phyloP scores from a whole-genome alignment of 1,139 yeast species.

The Pichia sp. region DNA sequence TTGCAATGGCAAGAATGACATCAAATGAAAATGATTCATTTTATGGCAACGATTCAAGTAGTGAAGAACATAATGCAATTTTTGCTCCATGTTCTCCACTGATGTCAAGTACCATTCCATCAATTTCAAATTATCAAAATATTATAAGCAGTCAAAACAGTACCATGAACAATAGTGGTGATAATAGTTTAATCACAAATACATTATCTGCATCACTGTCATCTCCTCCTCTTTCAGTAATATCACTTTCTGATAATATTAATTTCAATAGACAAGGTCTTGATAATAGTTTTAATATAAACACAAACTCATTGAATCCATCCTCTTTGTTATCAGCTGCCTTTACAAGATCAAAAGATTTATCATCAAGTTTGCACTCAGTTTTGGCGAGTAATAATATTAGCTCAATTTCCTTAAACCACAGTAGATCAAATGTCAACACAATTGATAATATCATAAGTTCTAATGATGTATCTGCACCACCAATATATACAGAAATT shows the following conservation, averaged over 20 bases:
- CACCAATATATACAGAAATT: slow-evolving; percentile 13
- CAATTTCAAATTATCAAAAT: neutral
- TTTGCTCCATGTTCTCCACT: slow-evolving; percentile 30
- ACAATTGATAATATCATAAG: slow-evolving; percentile 9
- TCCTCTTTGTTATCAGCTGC: slow-evolving; percentile 14
- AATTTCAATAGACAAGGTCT: slow-evolving; percentile 1
- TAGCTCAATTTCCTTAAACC: slow-evolving; percentile 4
- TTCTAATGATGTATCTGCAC: neutral
- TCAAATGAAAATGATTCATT: neutral
- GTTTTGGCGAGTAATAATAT: slow-evolving; percentile 6
- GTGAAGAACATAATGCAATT: slow-evolving; percentile 19
- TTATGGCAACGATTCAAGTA: slow-evolving; percentile 1
- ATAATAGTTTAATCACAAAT: neutral
- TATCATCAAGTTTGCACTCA: slow-evolving; percentile 8
- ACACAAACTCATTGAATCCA: slow-evolving; percentile 3
- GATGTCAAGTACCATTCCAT: slow-evolving; percentile 17
- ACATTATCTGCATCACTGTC: neutral
- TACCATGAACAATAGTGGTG: neutral
- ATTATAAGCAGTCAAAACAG: slow-evolving; percentile 3
- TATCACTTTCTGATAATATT: slow-evolving; percentile 7
- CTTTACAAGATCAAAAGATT: slow-evolving; percentile 10
- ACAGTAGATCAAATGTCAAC: neutral
- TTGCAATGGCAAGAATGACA: slow-evolving; percentile 1
- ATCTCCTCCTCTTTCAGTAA: slow-evolving; percentile 1
- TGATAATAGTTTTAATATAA: slow-evolving; percentile 4